Evolutionary conservation across 2,329 filamentous ascomycete species (phyloP).

Genomic region (Rhynchosporium secalis): DNA sequence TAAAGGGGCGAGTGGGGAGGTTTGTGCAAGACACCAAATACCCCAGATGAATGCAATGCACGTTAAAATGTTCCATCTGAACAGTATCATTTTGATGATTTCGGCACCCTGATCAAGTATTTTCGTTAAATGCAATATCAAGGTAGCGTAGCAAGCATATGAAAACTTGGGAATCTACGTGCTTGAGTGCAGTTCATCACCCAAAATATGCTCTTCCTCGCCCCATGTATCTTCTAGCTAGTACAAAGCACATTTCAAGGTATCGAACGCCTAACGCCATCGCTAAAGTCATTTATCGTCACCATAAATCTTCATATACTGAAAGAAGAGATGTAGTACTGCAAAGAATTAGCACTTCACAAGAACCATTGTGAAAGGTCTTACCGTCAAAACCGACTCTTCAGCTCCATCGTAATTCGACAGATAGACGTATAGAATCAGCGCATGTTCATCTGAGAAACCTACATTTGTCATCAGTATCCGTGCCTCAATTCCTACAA

Average conservation of each 20-base stretch:
- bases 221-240: neutral
- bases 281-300: neutral
- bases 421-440: constrained; percentile 83
- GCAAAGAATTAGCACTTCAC: constrained; percentile 18
- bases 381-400: constrained; percentile 74
- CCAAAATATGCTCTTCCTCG: neutral
- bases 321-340: constrained; percentile 62
- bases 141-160: neutral
- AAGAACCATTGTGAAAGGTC: constrained; percentile 33
- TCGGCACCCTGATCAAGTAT: no score
- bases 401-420: constrained; percentile 66
- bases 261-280: constrained; percentile 8
- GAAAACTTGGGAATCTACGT: neutral
- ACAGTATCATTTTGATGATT: no score
- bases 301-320: constrained; percentile 37
- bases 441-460: constrained; percentile 75
- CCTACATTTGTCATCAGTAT: constrained; percentile 42
- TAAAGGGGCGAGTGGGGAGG: no score
- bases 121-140: no score
- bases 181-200: neutral
- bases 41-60: no score
- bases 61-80: no score
- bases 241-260: neutral
- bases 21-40: no score
- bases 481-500: neutral